Percentiles rank a stretch among this genome's conserved stretches.
Evolutionary conservation across 768 basidiomycete species (phyloP).

Genomic region (Rossbeevera mucosa): DNA sequence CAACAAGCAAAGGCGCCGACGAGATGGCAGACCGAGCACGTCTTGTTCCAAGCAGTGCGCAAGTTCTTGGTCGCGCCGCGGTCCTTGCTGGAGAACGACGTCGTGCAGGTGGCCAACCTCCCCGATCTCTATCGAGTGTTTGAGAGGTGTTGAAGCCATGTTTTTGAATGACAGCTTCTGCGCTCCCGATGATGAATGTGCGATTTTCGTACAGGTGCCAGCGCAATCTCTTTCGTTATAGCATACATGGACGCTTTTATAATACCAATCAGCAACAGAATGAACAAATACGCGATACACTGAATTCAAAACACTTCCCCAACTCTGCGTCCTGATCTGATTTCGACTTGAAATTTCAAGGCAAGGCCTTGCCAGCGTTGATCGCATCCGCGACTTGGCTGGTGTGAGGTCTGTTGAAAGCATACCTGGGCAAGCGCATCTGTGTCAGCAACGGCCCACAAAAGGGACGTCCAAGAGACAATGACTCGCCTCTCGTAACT

Average conservation of each 20-base stretch:
- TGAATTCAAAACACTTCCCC: background rate
- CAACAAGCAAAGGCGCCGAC: constrained; percentile 45
- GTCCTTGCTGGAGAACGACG: constrained; percentile 62
- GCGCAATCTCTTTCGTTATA: background rate
- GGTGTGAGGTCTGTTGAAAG: constrained; percentile 72
- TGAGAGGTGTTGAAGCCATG: constrained; percentile 72
- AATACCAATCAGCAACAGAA: background rate
- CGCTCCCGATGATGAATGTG: background rate
- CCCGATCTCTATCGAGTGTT: constrained; percentile 94
- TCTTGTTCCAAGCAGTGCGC: constrained; percentile 83
- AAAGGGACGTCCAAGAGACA: background rate
- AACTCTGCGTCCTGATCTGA: background rate
- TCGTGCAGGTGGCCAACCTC: constrained; percentile 84
- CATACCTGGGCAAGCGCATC: constrained; percentile 46
- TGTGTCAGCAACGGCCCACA: background rate
- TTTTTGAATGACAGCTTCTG: background rate
- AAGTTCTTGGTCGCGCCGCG: constrained; percentile 68
- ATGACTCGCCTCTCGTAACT: constrained; percentile 60
- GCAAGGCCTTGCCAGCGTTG: constrained; percentile 58
- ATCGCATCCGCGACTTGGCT: constrained; percentile 75
- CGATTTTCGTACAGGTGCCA: background rate
- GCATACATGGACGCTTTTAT: background rate
- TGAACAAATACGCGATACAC: background rate
- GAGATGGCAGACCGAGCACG: constrained; percentile 86
- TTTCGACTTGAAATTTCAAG: constrained; percentile 37